These are phyloP conservation scores for Podaxis sp. DNA, from an alignment of 768 basidiomycete species.

Conservation along the genomic window DNA sequence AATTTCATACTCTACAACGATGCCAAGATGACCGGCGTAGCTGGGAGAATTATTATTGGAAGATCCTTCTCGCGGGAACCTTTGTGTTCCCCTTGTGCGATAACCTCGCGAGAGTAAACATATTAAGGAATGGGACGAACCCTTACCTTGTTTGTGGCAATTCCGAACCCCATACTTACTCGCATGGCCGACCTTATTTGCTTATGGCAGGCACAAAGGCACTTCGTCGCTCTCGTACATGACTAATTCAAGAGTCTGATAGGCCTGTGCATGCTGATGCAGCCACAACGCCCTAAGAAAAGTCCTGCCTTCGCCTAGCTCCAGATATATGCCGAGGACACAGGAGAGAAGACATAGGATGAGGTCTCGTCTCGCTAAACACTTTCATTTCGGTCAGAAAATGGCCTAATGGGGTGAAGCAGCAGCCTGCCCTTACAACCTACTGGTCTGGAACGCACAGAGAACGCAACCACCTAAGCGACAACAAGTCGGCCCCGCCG, in stretches of 20 bases:
- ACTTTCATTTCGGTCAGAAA: not conserved
- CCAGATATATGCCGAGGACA: not conserved
- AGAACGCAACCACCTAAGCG: too few species aligned
- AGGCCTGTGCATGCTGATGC: not conserved
- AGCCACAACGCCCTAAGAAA: not conserved
- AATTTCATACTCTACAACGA: not conserved
- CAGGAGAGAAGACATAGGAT: not conserved
- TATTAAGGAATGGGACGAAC: not conserved
- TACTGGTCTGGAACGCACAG: too few species aligned
- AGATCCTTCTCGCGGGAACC: not conserved
- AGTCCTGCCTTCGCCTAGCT: not conserved
- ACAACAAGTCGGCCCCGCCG: too few species aligned
- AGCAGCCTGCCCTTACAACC: too few species aligned
- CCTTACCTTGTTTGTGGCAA: not conserved
- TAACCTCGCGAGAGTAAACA: not conserved
- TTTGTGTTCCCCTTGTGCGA: not conserved
- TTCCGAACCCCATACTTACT: too few species aligned
- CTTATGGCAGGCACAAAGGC: not conserved
- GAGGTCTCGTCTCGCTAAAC: not conserved
- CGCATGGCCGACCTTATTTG: not conserved
- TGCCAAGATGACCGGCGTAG: not conserved
- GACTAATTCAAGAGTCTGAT: not conserved
- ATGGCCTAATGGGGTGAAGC: not conserved
- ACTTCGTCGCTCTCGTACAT: not conserved
- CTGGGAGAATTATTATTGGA: not conserved